A percentile compares a stretch with the other conserved stretches of the same genome.
Conservation (phyloP, 148 eudicot species). For the Vaccinium darrowii region DNA sequence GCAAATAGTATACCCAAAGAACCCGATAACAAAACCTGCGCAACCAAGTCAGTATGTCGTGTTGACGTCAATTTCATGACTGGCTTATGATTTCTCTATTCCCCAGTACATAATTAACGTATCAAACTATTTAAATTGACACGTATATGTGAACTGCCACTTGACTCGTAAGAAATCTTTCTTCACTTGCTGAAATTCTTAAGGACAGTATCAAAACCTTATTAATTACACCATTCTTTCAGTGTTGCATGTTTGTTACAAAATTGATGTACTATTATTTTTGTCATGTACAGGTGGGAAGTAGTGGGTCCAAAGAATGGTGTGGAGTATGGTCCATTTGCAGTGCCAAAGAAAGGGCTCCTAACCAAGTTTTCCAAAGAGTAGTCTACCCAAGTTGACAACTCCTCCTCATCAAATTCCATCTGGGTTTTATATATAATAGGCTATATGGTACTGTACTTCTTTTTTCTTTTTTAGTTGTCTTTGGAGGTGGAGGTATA, state of each 20-base stretch:
- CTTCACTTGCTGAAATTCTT: neutral
- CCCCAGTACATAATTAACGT: too few relatives aligned
- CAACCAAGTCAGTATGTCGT: too few relatives aligned
- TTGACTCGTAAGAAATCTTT: neutral
- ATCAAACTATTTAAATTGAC: too few relatives aligned
- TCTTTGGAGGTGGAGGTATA: too few relatives aligned
- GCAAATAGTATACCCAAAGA: too few relatives aligned
- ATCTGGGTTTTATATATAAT: neutral
- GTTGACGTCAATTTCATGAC: neutral
- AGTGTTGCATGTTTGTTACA: too few relatives aligned
- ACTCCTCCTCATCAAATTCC: neutral
- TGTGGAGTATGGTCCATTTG: constrained; percentile 61
- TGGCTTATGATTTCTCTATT: neutral
- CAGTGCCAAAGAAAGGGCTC: constrained; percentile 59
- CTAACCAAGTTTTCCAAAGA: constrained; percentile 28
- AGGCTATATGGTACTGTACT: too few relatives aligned
- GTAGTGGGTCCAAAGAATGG: constrained; percentile 46
- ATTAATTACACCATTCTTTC: too few relatives aligned
- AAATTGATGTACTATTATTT: neutral
- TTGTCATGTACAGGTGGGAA: constrained; percentile 39
- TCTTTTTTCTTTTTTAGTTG: too few relatives aligned
- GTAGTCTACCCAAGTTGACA: neutral
- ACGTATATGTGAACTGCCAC: neutral
- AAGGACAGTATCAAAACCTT: neutral
- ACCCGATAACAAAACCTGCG: too few relatives aligned